Base-by-base conservation (phyloP, 148 eudicot genomes). In the Simmondsia chinensis region DNA sequence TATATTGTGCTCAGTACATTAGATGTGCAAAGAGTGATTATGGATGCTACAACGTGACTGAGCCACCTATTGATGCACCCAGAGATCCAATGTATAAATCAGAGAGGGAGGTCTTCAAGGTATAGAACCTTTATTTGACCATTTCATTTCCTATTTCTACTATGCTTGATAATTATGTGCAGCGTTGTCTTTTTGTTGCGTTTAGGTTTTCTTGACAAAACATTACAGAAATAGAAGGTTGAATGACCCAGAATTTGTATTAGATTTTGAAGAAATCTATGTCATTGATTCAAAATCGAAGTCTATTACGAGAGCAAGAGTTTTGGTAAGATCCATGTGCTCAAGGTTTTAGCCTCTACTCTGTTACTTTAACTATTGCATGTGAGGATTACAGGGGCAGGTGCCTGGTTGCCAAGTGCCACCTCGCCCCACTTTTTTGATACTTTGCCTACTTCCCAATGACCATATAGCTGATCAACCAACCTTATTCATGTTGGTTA, bases 201-300 rank as follows among this genome's bases (percentile, higher is more conserved):
- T 38, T 20, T 66, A 93, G 99, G 83, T 93, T 48, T 93, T 82
- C 68, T 64, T 93, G 74, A 86, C 94, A 46, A 93, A 93, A 68
- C 96, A 93, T 68, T 93, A 80, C 63, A 73, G 72, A 60, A 93
- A 93, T 58, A 70, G 94, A 36, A 74, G 99, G 65, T 45, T 61
- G 43, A 72, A 63, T 24, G 96, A 86, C 66, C 76, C 87, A 17
- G 96, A 86, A 36, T 93, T 93, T 69, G 69, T 68, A 41, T 58
- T 93, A 21, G 96, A 93, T 70, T 93, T 93, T 51, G 99, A 93
- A 68, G 99, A 93, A 68, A 86, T 93, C 36, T 93, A 86, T 73
- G 91, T 93, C 30, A 69, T 93, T 43, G 99, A 93, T 67, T 93
- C 99, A 38, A 93, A 58, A 66, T 63, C 94, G 20, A 93, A 80